Evolutionary conservation across 1,284 basidiomycete species (phyloP).

Genomic region (Boletus mariae): DNA sequence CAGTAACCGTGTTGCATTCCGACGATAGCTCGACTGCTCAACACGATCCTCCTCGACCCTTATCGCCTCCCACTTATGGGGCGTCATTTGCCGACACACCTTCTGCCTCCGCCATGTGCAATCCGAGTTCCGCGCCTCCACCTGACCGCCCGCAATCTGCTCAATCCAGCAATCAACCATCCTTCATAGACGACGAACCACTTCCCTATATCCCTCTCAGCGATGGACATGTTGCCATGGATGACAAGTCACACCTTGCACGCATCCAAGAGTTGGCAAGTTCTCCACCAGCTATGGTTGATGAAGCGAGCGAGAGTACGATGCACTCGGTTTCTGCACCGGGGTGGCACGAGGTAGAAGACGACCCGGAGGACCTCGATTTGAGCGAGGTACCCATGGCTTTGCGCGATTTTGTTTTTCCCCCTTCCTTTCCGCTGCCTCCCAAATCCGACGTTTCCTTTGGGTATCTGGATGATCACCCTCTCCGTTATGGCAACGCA

Average conservation of each 20-base stretch:
- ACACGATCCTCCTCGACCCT: slow-evolving; percentile 5
- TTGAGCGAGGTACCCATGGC: slow-evolving; percentile 6
- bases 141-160: not conserved
- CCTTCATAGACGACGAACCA: slow-evolving; percentile 15
- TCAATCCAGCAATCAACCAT: slow-evolving; percentile 4
- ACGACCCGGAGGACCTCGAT: slow-evolving; percentile 16
- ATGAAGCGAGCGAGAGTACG: not conserved
- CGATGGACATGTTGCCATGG: slow-evolving; percentile 66
- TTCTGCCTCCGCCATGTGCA: slow-evolving; percentile 1
- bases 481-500: slow-evolving; percentile 40
- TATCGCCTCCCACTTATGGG: slow-evolving; percentile 30
- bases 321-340: slow-evolving; percentile 22
- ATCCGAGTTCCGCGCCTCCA: slow-evolving; percentile 3
- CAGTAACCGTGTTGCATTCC: not conserved
- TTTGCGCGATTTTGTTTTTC: slow-evolving; percentile 1
- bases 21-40: not conserved
- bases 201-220: slow-evolving; percentile 30
- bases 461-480: slow-evolving; percentile 40
- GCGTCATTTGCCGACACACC: slow-evolving; percentile 9
- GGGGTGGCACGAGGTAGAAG: slow-evolving; percentile 29
- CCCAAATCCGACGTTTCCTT: slow-evolving; percentile 41
- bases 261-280: slow-evolving; percentile 54
- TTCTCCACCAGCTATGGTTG: slow-evolving; percentile 38
- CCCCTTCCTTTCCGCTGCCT: slow-evolving; percentile 33
- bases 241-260: slow-evolving; percentile 66